phyloP scores from a whole-genome alignment of 2,329 filamentous ascomycete species.

The Sporothrix variecibatus region DNA sequence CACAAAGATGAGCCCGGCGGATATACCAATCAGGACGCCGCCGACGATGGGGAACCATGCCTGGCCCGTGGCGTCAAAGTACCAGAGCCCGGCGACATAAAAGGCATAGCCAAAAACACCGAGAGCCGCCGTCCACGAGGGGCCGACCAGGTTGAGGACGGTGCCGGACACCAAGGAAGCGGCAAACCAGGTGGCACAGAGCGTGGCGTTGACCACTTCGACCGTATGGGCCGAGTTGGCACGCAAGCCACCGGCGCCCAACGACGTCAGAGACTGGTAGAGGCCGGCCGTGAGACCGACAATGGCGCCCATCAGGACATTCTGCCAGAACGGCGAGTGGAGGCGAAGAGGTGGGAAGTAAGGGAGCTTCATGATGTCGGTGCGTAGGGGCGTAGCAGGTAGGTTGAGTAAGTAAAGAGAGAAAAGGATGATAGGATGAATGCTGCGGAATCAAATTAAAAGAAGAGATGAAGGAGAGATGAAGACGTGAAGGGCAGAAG shows the following conservation, averaged over 20 bases:
- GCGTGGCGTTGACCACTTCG: neutral
- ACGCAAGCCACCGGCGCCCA: neutral
- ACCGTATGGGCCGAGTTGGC: constrained; percentile 7
- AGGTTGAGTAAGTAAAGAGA: neutral
- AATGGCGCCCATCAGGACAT: constrained; percentile 18
- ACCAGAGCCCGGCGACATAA: constrained; percentile 16
- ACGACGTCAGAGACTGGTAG: constrained; percentile 14
- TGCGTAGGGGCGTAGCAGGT: neutral
- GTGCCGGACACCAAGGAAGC: neutral
- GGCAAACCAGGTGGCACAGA: neutral
- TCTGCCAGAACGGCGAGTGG: constrained; percentile 17
- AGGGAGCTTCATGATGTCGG: neutral
- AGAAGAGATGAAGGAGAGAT: neutral
- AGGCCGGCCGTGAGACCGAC: constrained; percentile 11
- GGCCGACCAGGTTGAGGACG: neutral
- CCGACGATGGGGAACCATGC: constrained; percentile 14
- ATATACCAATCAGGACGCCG: constrained; percentile 11
- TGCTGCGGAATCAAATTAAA: too few species aligned
- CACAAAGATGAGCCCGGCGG: constrained; percentile 10
- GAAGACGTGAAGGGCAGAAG: neutral
- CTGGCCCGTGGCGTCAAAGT: constrained; percentile 19
- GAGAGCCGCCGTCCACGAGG: neutral
- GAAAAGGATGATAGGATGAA: neutral
- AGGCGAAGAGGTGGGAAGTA: constrained; percentile 1
- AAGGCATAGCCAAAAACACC: constrained; percentile 8